Conservation (phyloP, 1,284 basidiomycete species). For the Filobasidium uniguttulatum region DNA sequence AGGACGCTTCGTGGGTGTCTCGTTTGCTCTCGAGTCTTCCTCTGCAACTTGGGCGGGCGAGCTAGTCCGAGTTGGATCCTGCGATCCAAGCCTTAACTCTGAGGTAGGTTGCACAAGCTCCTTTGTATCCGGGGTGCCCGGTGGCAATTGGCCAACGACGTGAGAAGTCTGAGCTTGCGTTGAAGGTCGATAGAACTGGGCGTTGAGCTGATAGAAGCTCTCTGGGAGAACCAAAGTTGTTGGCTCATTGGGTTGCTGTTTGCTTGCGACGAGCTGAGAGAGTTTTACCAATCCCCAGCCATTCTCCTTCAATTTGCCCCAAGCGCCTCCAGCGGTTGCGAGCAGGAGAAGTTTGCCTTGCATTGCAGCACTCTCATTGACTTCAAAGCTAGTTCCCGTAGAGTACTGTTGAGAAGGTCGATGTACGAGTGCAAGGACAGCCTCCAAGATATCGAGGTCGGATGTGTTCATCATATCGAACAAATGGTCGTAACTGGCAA, state of each 20-base stretch:
- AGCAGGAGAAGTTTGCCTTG: constrained; percentile 33
- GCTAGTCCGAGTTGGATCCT: neutral
- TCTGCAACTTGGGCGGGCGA: neutral
- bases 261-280: constrained; percentile 19
- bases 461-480: constrained; percentile 39
- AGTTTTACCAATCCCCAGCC: constrained; percentile 37
- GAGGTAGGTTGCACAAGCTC: constrained; percentile 13
- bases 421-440: constrained; percentile 70
- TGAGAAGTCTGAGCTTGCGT: neutral
- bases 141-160: neutral
- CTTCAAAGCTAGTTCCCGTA: constrained; percentile 54
- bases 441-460: constrained; percentile 76
- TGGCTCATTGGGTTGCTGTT: neutral
- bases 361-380: constrained; percentile 39
- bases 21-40: neutral
- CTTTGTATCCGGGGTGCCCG: constrained; percentile 6
- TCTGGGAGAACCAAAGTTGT: constrained; percentile 17
- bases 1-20: constrained; percentile 3
- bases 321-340: constrained; percentile 24
- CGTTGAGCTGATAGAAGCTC: constrained; percentile 31
- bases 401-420: constrained; percentile 92
- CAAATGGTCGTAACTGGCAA: constrained; percentile 68
- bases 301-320: constrained; percentile 23
- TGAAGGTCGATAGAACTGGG: constrained; percentile 36
- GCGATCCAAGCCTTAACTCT: constrained; percentile 8